These are phyloP conservation scores for Lanmaoa pseudosensibilis DNA, from an alignment of 768 basidiomycete genomes.

Conservation along the genomic window DNA sequence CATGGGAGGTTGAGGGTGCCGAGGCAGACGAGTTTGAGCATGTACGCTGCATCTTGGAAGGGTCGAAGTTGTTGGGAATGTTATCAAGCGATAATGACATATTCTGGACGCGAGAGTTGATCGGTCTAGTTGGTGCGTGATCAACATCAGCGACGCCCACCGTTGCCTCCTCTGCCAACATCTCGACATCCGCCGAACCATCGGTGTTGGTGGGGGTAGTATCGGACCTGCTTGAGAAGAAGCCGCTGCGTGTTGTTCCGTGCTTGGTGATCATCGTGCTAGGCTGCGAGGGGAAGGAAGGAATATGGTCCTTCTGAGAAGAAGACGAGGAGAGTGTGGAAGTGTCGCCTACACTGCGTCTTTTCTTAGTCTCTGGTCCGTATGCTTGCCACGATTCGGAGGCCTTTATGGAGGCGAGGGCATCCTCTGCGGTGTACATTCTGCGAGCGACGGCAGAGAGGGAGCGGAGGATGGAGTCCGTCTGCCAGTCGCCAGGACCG, in stretches of 20 bases:
- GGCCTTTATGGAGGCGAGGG: conserved; percentile 41
- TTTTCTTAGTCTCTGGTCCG: conserved; percentile 47
- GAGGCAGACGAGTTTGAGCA: conserved; percentile 38
- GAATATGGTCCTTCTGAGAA: conserved; percentile 29
- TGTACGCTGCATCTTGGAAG: conserved; percentile 33
- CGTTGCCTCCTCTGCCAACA: conserved; percentile 27
- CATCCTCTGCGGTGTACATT: conserved; percentile 57
- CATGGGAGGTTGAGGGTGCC: conserved; percentile 44
- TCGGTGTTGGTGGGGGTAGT: conserved; percentile 10
- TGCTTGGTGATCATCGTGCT: conserved; percentile 22
- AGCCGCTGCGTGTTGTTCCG: conserved; percentile 12
- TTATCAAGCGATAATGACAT: conserved; percentile 56
- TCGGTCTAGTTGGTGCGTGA: conserved; percentile 23
- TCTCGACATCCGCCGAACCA: conserved; percentile 28
- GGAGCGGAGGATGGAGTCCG: conserved; percentile 54
- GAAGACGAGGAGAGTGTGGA: conserved; percentile 32
- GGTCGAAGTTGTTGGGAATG: conserved; percentile 41
- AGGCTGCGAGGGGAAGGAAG: conserved; percentile 26
- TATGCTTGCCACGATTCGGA: conserved; percentile 33
- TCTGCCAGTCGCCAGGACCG: conserved; percentile 59
- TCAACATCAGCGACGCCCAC: conserved; percentile 29
- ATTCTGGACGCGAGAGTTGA: conserved; percentile 34
- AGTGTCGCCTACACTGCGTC: conserved; percentile 40
- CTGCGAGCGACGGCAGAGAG: conserved; percentile 51
- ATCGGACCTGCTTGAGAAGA: conserved; percentile 30